Evolutionary conservation across 2,329 filamentous ascomycete species (phyloP).

Genomic region (Talaromyces atroroseus): DNA sequence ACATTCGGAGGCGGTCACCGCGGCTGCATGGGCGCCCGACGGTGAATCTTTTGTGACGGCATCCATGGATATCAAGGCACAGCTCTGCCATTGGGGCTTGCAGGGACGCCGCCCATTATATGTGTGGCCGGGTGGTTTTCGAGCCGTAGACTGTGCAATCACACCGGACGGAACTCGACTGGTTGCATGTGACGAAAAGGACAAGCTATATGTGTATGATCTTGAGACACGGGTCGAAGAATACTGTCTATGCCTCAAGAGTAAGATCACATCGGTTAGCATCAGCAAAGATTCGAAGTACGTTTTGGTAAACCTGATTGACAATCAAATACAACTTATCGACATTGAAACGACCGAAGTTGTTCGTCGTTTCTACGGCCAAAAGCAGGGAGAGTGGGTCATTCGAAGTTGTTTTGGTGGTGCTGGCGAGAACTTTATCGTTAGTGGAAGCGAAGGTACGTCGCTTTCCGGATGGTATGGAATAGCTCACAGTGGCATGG

Average conservation of each 20-base stretch:
- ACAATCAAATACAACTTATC: slow-evolving; percentile 71
- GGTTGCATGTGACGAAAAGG: slow-evolving; percentile 67
- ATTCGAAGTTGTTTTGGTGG: slow-evolving; percentile 84
- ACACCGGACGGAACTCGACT: slow-evolving; percentile 74
- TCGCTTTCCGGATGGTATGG: background rate
- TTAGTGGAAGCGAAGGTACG: slow-evolving; percentile 85
- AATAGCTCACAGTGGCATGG: background rate
- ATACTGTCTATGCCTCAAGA: slow-evolving; percentile 65
- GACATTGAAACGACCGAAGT: slow-evolving; percentile 67
- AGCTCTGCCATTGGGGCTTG: slow-evolving; percentile 67
- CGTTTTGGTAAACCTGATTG: slow-evolving; percentile 74
- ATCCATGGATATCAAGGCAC: slow-evolving; percentile 61
- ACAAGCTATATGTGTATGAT: slow-evolving; percentile 75
- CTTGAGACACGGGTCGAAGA: slow-evolving; percentile 67
- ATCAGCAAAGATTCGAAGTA: slow-evolving; percentile 77
- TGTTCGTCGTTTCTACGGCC: slow-evolving; percentile 70
- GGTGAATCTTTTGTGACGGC: slow-evolving; percentile 73
- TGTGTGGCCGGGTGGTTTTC: slow-evolving; percentile 64
- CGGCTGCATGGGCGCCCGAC: slow-evolving; percentile 82
- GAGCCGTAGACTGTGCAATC: slow-evolving; percentile 79
- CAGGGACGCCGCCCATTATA: slow-evolving; percentile 53
- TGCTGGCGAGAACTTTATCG: slow-evolving; percentile 83
- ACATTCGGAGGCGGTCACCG: slow-evolving; percentile 79
- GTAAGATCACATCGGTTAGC: slow-evolving; percentile 69
- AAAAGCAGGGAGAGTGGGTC: slow-evolving; percentile 68